phyloP scores from a whole-genome alignment of 192 early-diverging fungal genomes.

The Linnemannia elongata region DNA sequence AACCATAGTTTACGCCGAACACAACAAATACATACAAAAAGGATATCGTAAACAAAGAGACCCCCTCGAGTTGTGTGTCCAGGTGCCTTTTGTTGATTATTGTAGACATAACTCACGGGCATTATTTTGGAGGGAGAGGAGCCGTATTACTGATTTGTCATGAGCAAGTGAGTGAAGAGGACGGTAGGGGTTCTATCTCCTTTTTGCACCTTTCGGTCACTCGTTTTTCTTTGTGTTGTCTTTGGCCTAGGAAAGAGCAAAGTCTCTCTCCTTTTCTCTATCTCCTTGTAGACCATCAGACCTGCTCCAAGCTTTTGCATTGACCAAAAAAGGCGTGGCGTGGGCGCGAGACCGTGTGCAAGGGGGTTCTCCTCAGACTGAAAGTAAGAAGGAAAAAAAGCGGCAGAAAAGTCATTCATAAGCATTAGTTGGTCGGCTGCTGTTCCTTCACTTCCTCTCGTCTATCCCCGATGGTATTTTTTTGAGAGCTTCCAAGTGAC shows the following conservation, averaged over 20 bases:
- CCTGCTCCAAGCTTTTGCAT: background rate
- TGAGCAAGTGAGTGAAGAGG: background rate
- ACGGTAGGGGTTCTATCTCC: background rate
- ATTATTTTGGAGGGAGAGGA: background rate
- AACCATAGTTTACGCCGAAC: too few relatives aligned
- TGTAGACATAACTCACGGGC: background rate
- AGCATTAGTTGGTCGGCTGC: background rate
- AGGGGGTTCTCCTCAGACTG: too few relatives aligned
- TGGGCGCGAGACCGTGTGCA: too few relatives aligned
- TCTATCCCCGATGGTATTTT: conserved; percentile 1
- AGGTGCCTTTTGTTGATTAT: background rate
- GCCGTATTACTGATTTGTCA: conserved; percentile 10
- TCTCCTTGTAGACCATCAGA: background rate
- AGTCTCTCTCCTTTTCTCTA: background rate
- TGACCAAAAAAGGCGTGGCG: background rate
- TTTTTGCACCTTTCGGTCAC: background rate
- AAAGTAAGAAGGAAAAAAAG: background rate
- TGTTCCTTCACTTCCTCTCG: background rate
- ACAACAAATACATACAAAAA: too few relatives aligned
- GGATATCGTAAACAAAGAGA: background rate
- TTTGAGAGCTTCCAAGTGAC: conserved; percentile 7
- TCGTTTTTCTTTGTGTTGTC: background rate
- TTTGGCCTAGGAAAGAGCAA: background rate
- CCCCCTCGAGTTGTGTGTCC: background rate
- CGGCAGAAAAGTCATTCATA: background rate